Evolutionary conservation across 305 asterid species (phyloP).

Genomic region (Stenogyne calaminthoides): DNA sequence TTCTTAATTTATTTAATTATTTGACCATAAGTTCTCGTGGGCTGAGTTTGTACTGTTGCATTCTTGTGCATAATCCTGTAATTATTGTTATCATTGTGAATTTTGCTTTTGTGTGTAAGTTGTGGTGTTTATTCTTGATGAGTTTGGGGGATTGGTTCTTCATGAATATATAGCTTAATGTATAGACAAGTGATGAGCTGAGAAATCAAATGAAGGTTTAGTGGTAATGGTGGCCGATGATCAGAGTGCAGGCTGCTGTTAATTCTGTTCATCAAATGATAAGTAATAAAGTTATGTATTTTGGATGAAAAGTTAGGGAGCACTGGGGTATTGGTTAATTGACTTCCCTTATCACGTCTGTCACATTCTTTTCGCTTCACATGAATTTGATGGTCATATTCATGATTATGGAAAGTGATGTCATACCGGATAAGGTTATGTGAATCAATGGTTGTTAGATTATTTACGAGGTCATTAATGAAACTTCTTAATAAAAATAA

Average conservation of each 20-base stretch:
- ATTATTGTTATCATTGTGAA: not conserved
- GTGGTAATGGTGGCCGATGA: constrained; percentile 1
- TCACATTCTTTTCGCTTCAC: not conserved
- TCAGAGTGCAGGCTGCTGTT: constrained; percentile 8
- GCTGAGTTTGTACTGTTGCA: constrained; percentile 15
- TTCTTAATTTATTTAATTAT: not conserved
- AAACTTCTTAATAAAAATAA: constrained; percentile 5
- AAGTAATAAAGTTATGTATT: not conserved
- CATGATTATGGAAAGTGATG: constrained; percentile 15
- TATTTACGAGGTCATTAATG: not conserved
- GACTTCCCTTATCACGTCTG: not conserved
- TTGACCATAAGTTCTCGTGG: not conserved
- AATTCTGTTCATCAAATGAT: constrained; percentile 6
- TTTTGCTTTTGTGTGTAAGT: not conserved
- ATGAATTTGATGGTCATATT: constrained; percentile 10
- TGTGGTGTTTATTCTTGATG: constrained; percentile 14
- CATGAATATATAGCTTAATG: not conserved
- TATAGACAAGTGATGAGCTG: not conserved
- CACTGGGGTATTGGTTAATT: not conserved
- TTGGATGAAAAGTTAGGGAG: not conserved
- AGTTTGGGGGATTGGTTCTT: not conserved
- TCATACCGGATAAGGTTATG: not conserved
- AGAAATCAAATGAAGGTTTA: not conserved
- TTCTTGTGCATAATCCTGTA: constrained; percentile 4
- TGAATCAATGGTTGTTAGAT: constrained; percentile 5